Conservation (phyloP, 257 asterid species). For the Ehretia macrophylla region DNA sequence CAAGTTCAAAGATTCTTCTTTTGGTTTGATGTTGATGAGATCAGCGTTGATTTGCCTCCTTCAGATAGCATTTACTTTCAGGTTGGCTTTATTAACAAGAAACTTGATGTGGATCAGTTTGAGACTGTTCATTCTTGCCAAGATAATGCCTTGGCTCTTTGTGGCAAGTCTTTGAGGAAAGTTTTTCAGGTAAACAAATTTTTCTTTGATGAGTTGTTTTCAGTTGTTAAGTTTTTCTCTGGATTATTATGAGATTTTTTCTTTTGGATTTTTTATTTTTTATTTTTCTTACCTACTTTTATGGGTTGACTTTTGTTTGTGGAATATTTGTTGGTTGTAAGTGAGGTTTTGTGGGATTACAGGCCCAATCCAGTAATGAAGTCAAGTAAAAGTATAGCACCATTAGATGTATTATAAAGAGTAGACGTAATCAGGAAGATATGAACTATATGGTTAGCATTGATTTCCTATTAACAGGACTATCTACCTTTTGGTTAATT, state of each 20-base stretch:
- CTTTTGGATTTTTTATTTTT: no score
- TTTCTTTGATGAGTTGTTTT: neutral
- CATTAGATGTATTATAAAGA: no score
- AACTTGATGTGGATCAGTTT: constrained; percentile 77
- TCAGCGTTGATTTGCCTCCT: constrained; percentile 85
- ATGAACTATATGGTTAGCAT: no score
- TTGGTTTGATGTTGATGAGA: constrained; percentile 89
- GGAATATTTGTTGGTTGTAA: no score
- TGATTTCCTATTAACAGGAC: no score
- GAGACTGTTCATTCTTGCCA: constrained; percentile 68
- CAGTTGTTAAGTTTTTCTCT: neutral
- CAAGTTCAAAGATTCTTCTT: constrained; percentile 67
- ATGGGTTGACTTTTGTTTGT: neutral
- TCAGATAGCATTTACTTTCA: constrained; percentile 68
- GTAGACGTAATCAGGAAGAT: no score
- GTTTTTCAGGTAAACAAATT: constrained; percentile 44
- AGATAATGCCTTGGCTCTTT: constrained; percentile 34
- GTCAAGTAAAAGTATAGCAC: no score
- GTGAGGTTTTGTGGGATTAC: no score
- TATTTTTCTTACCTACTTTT: neutral
- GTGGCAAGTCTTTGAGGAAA: constrained; percentile 30
- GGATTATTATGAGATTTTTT: no score
- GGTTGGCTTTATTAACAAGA: constrained; percentile 81
- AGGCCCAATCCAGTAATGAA: no score
- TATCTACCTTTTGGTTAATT: no score